Evolutionary conservation across 2,329 filamentous ascomycete species (phyloP).

Genomic region (Claviceps paspali): DNA sequence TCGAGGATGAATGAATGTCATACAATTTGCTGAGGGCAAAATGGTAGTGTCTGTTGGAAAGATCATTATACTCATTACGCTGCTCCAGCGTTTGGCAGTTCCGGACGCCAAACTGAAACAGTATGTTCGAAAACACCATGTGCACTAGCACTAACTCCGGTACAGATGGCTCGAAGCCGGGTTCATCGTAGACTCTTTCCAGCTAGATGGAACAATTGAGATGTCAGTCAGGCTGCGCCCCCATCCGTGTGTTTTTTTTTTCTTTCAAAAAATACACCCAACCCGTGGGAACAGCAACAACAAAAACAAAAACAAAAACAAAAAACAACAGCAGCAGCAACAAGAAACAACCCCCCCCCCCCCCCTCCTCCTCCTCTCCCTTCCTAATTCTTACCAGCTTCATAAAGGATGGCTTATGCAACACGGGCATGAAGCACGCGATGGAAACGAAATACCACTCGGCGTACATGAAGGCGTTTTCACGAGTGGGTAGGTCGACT

Average conservation of each 20-base stretch:
- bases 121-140: conserved; percentile 66
- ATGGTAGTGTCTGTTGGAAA: conserved; percentile 66
- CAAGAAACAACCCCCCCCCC: too few relatives aligned
- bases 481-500: conserved; percentile 45
- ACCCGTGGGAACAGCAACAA: too few relatives aligned
- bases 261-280: too few relatives aligned
- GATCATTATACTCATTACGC: conserved; percentile 39
- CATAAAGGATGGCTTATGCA: conserved; percentile 65
- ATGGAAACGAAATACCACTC: conserved; percentile 64
- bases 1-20: conserved; percentile 44
- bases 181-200: conserved; percentile 54
- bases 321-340: too few relatives aligned
- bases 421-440: conserved; percentile 55
- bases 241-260: too few relatives aligned
- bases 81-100: conserved; percentile 43
- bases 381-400: conserved; percentile 35
- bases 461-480: conserved; percentile 52
- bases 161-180: conserved; percentile 41
- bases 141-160: conserved; percentile 58
- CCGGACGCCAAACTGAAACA: conserved; percentile 60
- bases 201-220: conserved; percentile 31
- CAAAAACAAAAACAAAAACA: too few relatives aligned
- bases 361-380: too few relatives aligned
- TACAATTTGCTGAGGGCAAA: conserved; percentile 56
- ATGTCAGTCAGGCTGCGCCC: too few relatives aligned